A percentile compares a stretch with the other conserved stretches of the same genome.
phyloP scores from a whole-genome alignment of 768 basidiomycete species.

The Amyloporia xantha region DNA sequence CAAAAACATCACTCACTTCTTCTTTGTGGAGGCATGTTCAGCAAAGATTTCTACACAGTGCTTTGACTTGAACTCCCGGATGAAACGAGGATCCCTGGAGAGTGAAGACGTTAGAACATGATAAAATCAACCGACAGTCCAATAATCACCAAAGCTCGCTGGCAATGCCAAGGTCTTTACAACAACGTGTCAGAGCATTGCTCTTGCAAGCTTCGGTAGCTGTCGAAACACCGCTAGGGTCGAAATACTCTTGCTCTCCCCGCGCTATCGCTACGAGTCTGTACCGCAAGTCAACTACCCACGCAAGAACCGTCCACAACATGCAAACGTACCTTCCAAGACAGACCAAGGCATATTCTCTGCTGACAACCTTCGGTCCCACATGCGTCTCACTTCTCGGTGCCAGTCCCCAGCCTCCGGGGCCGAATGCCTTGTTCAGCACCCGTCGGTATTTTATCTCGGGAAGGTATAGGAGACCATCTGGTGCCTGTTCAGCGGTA shows the following conservation, averaged over 20 bases:
- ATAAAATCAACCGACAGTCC: neutral
- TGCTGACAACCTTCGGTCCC: constrained; percentile 76
- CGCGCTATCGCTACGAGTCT: constrained; percentile 88
- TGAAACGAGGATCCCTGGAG: constrained; percentile 89
- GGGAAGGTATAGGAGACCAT: constrained; percentile 90
- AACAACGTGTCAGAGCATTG: constrained; percentile 96
- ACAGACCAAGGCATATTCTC: constrained; percentile 93
- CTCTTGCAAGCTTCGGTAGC: constrained; percentile 94
- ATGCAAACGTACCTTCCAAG: constrained; percentile 82
- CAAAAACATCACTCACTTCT: constrained; percentile 60
- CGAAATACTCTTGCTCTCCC: constrained; percentile 97
- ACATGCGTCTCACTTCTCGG: constrained; percentile 91
- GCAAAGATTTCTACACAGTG: constrained; percentile 81
- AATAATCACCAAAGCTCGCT: constrained; percentile 86
- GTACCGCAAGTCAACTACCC: neutral
- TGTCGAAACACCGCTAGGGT: constrained; percentile 82
- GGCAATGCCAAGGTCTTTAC: constrained; percentile 93
- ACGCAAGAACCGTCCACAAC: too few species aligned
- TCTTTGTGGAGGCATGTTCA: constrained; percentile 79
- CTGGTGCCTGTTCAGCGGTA: constrained; percentile 31
- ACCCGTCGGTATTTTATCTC: constrained; percentile 95
- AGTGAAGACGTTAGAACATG: neutral
- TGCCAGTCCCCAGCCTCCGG: constrained; percentile 95
- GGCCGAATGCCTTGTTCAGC: constrained; percentile 90
- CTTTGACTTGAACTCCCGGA: constrained; percentile 84